Evolutionary conservation across 441 rosid genomes (phyloP).

Genomic region (Syzygium malaccense): DNA sequence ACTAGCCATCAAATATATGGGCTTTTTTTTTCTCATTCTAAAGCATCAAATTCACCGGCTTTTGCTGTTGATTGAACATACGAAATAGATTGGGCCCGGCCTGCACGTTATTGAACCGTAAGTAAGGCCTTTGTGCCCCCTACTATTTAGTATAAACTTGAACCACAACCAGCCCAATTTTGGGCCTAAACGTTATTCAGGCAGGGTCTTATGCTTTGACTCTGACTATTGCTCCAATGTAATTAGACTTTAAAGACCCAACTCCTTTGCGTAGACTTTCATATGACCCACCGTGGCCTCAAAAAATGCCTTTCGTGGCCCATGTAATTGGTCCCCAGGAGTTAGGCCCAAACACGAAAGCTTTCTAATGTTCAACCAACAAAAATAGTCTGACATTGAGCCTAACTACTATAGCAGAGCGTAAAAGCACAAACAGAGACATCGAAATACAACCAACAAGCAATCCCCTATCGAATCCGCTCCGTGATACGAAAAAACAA

Average conservation of each 20-base stretch:
- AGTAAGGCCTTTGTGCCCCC: background rate
- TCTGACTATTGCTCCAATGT: background rate
- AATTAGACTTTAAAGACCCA: background rate
- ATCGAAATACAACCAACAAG: background rate
- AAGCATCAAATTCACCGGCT: too few species aligned
- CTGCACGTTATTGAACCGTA: background rate
- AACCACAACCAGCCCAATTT: background rate
- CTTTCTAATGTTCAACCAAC: background rate
- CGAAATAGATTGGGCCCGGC: background rate
- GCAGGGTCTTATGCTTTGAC: background rate
- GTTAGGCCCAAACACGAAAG: background rate
- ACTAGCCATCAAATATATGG: background rate
- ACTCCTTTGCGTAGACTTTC: background rate
- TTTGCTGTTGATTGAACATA: background rate
- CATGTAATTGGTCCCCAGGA: background rate
- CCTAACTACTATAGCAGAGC: background rate
- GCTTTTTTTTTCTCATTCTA: background rate
- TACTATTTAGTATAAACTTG: background rate
- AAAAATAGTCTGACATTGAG: background rate
- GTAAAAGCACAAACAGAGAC: background rate
- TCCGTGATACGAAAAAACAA: background rate
- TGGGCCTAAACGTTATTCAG: background rate
- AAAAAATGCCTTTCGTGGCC: background rate
- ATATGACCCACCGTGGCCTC: background rate
- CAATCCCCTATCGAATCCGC: background rate